phyloP scores from a whole-genome alignment of 2,329 filamentous ascomycete species.

The Fusarium pseudocircinatum region DNA sequence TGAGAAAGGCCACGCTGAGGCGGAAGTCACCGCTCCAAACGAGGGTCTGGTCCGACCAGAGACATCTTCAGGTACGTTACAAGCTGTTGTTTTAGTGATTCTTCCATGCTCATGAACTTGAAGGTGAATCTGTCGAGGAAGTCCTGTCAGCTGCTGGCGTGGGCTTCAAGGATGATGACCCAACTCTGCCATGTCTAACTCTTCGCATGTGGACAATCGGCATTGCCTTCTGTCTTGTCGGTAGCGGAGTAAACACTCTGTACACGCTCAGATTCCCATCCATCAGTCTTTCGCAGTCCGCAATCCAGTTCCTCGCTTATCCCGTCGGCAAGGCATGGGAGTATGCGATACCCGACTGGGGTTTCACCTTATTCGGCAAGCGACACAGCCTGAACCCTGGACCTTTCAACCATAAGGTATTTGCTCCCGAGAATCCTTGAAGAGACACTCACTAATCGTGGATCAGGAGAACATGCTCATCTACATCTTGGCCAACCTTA shows the following conservation, averaged over 20 bases:
- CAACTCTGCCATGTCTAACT: conserved; percentile 47
- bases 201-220: conserved; percentile 53
- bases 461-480: conserved; percentile 62
- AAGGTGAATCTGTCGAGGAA: conserved; percentile 33
- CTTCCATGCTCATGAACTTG: not conserved
- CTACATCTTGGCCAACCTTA: conserved; percentile 65
- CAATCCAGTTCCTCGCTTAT: conserved; percentile 55
- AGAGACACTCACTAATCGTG: accelerated
- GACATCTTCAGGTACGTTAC: conserved; percentile 11
- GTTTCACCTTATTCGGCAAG: conserved; percentile 37
- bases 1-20: not conserved
- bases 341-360: conserved; percentile 45
- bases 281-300: conserved; percentile 47
- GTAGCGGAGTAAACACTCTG: conserved; percentile 53
- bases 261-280: conserved; percentile 51
- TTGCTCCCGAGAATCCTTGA: accelerated
- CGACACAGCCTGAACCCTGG: conserved; percentile 52
- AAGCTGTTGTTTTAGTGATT: no score
- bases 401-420: conserved; percentile 48
- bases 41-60: conserved; percentile 4
- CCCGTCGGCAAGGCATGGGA: conserved; percentile 54
- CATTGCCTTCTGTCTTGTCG: conserved; percentile 49
- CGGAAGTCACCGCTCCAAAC: not conserved
- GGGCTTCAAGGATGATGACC: conserved; percentile 42
- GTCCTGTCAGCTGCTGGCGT: conserved; percentile 46